These are phyloP conservation scores for Phytopythium ostracodes DNA, from an alignment of 352 stramenopile genomes.

Conservation along the genomic window DNA sequence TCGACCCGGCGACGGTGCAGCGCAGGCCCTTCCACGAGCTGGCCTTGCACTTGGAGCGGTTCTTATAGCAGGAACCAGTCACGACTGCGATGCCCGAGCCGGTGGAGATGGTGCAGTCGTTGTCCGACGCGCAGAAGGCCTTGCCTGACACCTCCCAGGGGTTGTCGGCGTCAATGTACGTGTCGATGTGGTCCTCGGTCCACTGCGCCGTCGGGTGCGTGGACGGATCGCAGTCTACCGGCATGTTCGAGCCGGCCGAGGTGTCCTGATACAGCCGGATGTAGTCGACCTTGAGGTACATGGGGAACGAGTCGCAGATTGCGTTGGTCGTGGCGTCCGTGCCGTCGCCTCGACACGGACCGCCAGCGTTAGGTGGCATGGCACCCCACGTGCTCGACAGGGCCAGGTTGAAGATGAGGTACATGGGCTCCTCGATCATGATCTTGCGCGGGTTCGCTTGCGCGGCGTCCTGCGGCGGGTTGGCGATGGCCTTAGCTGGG, in stretches of 20 bases:
- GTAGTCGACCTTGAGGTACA: conserved; percentile 61
- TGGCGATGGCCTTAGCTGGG: conserved; percentile 25
- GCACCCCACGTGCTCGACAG: conserved; percentile 60
- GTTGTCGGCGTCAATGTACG: conserved; percentile 28
- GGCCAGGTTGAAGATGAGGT: conserved; percentile 90
- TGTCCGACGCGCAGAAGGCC: not conserved
- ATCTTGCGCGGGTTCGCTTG: conserved; percentile 56
- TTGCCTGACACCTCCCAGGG: conserved; percentile 7
- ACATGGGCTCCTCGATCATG: conserved; percentile 86
- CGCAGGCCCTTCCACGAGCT: not conserved
- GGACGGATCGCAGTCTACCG: conserved; percentile 16
- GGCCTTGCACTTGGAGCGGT: not conserved
- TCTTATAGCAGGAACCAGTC: not conserved
- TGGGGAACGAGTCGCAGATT: conserved; percentile 25
- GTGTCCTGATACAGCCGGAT: conserved; percentile 69
- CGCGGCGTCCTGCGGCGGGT: conserved; percentile 12
- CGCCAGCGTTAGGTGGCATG: not conserved
- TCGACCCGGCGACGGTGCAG: not conserved
- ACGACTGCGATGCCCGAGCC: not conserved
- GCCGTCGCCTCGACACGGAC: conserved; percentile 6
- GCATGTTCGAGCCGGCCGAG: conserved; percentile 17
- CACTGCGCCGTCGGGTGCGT: conserved; percentile 16
- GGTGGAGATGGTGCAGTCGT: not conserved
- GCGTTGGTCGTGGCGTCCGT: conserved; percentile 21
- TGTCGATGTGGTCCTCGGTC: conserved; percentile 30